Base-by-base conservation (phyloP, 2,329 filamentous ascomycete genomes). In the Diaporthe batatas region DNA sequence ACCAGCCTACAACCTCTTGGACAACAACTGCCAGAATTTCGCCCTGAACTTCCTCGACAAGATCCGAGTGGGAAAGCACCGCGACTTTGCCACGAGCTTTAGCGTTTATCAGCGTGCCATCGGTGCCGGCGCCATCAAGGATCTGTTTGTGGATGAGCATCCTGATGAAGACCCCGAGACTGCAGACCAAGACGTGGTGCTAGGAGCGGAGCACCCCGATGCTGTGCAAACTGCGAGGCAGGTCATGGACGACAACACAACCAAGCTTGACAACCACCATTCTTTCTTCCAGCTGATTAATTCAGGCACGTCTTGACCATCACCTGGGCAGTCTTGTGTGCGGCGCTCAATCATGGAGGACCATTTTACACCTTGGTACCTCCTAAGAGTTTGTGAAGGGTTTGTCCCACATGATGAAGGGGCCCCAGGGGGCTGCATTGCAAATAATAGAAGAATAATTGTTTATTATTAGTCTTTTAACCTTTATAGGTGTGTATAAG, bases 11-110 rank as follows among this genome's bases (percentile, higher is more conserved):
- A 89, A 90, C 70, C 83, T 90, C 71, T 89, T 90, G 77, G 86
- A 82, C 75, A 90, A 90, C 78, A 90, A 90, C 79, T 90, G 88
- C 78, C 88, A 90, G 75, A 90, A 87, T 23, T 90, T 87, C 73
- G 88, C 87, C 0, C 77, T 89, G 18, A 80, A 84, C 57, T 79
- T 90, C 18, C 84, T 90, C 10, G 87, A 90, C 72, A 85, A 86
- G 39, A 87, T 90, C 72, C 86, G 89, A 73, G 82, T 87, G 16
- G 85, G 86, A 8, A 80, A 82, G 16, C 84, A 85, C 72, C 84
- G 82, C 55, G 82, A 89, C 62, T 89, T 90, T 54, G 87, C 84
- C 49, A 89, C 88, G 3, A 88, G 83, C 0, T 83, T 87, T 49
- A 85, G 85, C 29, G 85, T 90, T 4, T 90, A 89, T 73, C 84